Evolutionary conservation across 805 yeast genomes (phyloP).

Genomic region (Citeromyces matritensis): DNA sequence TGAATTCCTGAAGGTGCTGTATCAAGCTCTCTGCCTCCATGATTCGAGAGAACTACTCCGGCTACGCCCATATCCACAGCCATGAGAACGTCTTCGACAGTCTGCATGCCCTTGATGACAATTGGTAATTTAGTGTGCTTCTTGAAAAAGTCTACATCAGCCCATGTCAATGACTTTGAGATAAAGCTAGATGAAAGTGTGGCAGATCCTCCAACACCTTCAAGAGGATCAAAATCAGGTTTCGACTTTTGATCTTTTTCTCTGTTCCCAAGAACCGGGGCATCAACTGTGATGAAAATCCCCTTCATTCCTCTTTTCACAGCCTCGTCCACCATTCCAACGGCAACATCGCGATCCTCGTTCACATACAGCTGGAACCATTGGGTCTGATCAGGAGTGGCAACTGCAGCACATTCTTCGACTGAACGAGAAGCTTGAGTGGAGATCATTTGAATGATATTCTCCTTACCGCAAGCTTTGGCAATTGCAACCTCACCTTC

Average conservation of each 20-base stretch:
- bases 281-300: constrained; percentile 73
- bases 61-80: constrained; percentile 45
- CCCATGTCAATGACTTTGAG: constrained; percentile 29
- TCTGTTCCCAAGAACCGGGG: constrained; percentile 72
- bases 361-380: constrained; percentile 57
- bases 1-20: constrained; percentile 47
- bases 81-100: constrained; percentile 45
- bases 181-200: constrained; percentile 5
- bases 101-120: constrained; percentile 49
- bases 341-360: constrained; percentile 36
- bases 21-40: constrained; percentile 65
- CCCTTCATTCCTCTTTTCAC: constrained; percentile 62
- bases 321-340: constrained; percentile 38
- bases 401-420: constrained; percentile 58
- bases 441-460: constrained; percentile 69
- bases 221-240: constrained; percentile 26
- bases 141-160: constrained; percentile 40
- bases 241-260: constrained; percentile 61
- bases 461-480: constrained; percentile 50
- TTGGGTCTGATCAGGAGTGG: constrained; percentile 42
- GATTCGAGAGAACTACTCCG: constrained; percentile 57
- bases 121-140: constrained; percentile 28
- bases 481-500: constrained; percentile 80
- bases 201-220: constrained; percentile 18
- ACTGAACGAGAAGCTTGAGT: constrained; percentile 72